phyloP scores from a whole-genome alignment of 1,284 basidiomycete genomes.

The Pterulicium gracile region DNA sequence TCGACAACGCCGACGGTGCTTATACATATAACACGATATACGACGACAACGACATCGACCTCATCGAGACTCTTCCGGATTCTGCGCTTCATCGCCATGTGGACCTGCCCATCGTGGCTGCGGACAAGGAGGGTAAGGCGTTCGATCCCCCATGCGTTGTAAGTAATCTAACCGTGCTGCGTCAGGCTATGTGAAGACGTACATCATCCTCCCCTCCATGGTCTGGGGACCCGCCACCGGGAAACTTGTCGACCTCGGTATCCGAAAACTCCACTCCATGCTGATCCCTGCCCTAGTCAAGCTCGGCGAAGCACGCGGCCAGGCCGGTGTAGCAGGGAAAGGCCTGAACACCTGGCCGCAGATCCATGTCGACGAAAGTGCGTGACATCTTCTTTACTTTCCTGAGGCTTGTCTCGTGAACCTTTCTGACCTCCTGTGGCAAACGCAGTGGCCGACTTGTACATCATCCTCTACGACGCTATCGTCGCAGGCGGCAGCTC shows the following conservation, averaged over 20 bases:
- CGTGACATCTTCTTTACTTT: constrained; percentile 7
- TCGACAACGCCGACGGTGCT: constrained; percentile 24
- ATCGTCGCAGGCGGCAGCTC: constrained; percentile 9
- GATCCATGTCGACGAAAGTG: constrained; percentile 34
- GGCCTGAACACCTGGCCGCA: constrained; percentile 37
- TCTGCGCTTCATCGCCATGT: constrained; percentile 25
- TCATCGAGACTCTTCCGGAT: constrained; percentile 24
- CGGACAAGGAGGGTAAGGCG: constrained; percentile 23
- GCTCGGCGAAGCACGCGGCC: constrained; percentile 24
- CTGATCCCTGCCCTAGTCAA: constrained; percentile 29
- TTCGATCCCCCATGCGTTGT: constrained; percentile 2
- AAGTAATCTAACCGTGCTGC: background rate
- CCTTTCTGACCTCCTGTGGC: constrained; percentile 5
- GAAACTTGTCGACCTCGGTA: constrained; percentile 27
- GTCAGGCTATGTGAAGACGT: constrained; percentile 30
- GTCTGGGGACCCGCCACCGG: constrained; percentile 33
- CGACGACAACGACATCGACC: constrained; percentile 24
- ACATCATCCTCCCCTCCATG: constrained; percentile 33
- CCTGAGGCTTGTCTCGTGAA: constrained; percentile 14
- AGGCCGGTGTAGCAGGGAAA: constrained; percentile 31
- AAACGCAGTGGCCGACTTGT: constrained; percentile 12
- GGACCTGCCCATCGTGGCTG: constrained; percentile 23
- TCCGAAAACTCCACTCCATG: constrained; percentile 30
- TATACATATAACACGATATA: constrained; percentile 21
- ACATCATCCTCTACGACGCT: constrained; percentile 12